phyloP scores from a whole-genome alignment of 179 eudicot species.

The Heliamphora ciliata region DNA sequence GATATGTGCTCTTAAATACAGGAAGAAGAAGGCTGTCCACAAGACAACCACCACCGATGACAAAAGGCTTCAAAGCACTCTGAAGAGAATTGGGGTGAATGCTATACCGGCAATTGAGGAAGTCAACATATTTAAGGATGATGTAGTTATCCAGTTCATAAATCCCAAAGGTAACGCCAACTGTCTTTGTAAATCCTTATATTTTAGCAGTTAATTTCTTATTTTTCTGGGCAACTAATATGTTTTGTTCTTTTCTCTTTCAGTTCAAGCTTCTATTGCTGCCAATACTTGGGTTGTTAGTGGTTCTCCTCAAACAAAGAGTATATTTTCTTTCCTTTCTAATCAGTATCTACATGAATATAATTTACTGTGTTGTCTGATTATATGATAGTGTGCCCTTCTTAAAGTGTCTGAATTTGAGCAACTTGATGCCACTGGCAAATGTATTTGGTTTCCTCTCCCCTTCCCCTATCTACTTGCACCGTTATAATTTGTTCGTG shows the following conservation, averaged over 20 bases:
- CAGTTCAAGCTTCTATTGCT: constrained; percentile 91
- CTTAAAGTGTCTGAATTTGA: no score
- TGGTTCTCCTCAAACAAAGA: constrained; percentile 85
- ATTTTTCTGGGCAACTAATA: not conserved
- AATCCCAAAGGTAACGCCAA: constrained; percentile 60
- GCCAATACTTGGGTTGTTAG: constrained; percentile 98
- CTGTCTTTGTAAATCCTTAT: not conserved
- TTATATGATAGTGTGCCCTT: no score
- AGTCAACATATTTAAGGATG: constrained; percentile 90
- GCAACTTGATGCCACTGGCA: no score
- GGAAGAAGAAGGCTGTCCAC: constrained; percentile 98
- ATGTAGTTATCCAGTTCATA: constrained; percentile 69
- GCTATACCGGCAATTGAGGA: constrained; percentile 84
- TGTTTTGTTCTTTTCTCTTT: not conserved
- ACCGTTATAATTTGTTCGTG: no score
- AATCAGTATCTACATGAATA: no score
- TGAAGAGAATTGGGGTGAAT: constrained; percentile 88
- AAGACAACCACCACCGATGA: constrained; percentile 93
- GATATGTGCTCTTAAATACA: constrained; percentile 19
- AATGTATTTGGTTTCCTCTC: no score
- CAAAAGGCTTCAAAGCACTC: constrained; percentile 84
- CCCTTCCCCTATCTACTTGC: no score
- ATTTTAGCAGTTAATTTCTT: not conserved
- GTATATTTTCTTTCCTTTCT: constrained; percentile 30
- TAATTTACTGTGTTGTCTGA: no score